phyloP scores from a whole-genome alignment of 2,329 filamentous ascomycete genomes.

The Hirsutella minnesotensis region DNA sequence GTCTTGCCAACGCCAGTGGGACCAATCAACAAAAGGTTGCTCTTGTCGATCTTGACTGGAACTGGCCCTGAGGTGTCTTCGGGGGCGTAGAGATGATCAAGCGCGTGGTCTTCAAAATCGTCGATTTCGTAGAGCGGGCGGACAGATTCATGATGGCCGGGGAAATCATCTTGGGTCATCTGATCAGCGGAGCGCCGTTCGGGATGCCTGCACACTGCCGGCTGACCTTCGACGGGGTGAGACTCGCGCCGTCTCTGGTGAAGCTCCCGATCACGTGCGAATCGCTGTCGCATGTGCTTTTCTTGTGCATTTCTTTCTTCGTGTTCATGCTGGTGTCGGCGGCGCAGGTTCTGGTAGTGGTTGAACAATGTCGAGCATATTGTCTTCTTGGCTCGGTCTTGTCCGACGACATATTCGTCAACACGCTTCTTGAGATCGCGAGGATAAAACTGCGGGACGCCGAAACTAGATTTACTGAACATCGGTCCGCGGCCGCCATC shows the following conservation, averaged over 20 bases:
- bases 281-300: constrained; percentile 58
- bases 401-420: constrained; percentile 92
- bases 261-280: constrained; percentile 53
- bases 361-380: constrained; percentile 92
- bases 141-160: constrained; percentile 37
- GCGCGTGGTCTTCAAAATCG: constrained; percentile 16
- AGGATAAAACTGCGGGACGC: constrained; percentile 52
- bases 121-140: constrained; percentile 26
- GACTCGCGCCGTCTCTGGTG: constrained; percentile 42
- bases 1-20: constrained; percentile 96
- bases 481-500: constrained; percentile 46
- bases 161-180: constrained; percentile 38
- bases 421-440: constrained; percentile 74
- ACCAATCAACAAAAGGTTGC: constrained; percentile 81
- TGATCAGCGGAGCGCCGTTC: constrained; percentile 13
- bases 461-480: constrained; percentile 44
- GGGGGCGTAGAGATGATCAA: constrained; percentile 33
- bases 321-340: constrained; percentile 68
- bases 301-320: constrained; percentile 44
- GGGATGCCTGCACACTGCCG: neutral
- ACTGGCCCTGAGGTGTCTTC: constrained; percentile 32
- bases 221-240: constrained; percentile 70
- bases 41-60: constrained; percentile 78
- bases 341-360: constrained; percentile 81
- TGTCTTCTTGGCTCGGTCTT: constrained; percentile 88